Base-by-base conservation (phyloP, 805 yeast species). In the Kodamaea leandrae region DNA sequence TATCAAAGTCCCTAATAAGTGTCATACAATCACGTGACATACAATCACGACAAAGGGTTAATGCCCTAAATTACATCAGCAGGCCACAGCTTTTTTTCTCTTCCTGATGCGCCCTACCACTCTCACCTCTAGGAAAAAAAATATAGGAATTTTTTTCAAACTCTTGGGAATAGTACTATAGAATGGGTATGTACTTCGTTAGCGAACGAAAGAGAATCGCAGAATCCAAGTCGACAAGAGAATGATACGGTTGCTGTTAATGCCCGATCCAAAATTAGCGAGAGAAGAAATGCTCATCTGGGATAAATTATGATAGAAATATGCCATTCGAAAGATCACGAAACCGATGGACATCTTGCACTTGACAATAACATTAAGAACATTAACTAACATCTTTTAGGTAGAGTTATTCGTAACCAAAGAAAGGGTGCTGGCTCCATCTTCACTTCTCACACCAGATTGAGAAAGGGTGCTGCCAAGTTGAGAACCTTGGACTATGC, bases 341-440 rank as follows among this genome's bases (percentile, higher is more conserved):
- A n/a, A n/a, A n/a, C n/a, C n/a, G n/a, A n/a, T n/a, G n/a, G n/a
- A n/a, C n/a, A n/a, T n/a, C n/a, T n/a, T n/a, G n/a, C n/a, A n/a
- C n/a, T n/a, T 27, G 32, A 17, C 7, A 7, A 7, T 6, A 25
- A 25, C 16, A 14, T 5, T 8, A 8, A 8, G 13, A 6, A 27
- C 13, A 13, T 27, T 13, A 6, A 16, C 33, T 30, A 30, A 30
- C 33, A 30, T 14, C 13, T 17, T 17, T 12, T 30, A 30, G 96
- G 96, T 86, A 88, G 98, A 85, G 99, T 93, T 79, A 93, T 93
- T 82, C 95, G 99, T 82, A 93, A 93, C 85, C 99, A 93, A 85
- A 90, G 99, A 89, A 93, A 93, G 82, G 98, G 98, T 86, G 96
- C 96, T 77, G 98, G 99, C 72, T 91, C 98, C 68, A 89, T 93